Evolutionary conservation across 2,329 filamentous ascomycete species (phyloP), one percentile per base, ranked within the genome.

Genomic region (Cladosporium velox): DNA sequence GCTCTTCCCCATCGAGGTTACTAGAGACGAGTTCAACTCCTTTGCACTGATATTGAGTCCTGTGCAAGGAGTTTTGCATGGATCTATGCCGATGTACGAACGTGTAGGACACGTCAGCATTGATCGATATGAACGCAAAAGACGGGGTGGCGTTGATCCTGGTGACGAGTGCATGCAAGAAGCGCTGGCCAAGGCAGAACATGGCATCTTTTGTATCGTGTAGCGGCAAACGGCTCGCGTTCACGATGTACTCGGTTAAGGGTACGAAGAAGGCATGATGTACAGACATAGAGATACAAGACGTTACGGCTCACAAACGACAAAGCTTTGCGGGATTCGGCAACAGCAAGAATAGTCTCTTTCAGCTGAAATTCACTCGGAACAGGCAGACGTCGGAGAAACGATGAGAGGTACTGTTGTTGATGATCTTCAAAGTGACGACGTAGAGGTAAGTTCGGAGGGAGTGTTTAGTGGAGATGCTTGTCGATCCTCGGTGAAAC

Each of bases 401-500:
- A 18, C 38, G 7, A n/a, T 18, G 4, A 14, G 38, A 41, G 14
- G 38, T 18, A 15, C 7, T n/a, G 15, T 41, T 41, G 15, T 41
- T 18, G 38, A 41, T 41, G 38, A 18, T 15, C 15, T 18, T 5
- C 14, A 41, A 18, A 41, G 15, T 41, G 38, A 41, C 38, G 38
- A 41, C 15, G 38, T 41, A 8, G 15, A 41, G 15, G 15, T 1
- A 15, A 38, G 35, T 41, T 18, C 14, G 38, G 2, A 41, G 15
- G 5, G 15, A 5, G 15, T 41, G 7, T 18, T 2, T 15, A 7
- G 38, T 41, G 38, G 38, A 41, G 38, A 41, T 41, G 38, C 26
- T 54, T 54, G 51, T 54, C 51, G 51, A 54, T 54, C 51, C 26
- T 54, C 51, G 51, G 51, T 18, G 51, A 54, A 54, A 54, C 26